Evolutionary conservation across 257 asterid species (phyloP).

Genomic region (Sherardia arvensis): DNA sequence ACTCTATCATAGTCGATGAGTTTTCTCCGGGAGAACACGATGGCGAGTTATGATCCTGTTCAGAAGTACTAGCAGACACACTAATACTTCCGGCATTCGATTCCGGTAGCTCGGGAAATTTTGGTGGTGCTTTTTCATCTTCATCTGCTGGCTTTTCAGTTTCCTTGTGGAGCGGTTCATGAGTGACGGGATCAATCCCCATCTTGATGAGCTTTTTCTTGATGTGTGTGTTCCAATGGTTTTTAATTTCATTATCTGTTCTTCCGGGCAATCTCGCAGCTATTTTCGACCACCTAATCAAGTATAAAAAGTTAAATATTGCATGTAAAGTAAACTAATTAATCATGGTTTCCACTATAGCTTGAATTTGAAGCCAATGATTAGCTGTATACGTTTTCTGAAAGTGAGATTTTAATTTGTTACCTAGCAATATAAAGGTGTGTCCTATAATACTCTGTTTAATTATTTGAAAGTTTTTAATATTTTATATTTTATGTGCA

Average conservation of each 20-base stretch:
- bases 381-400: neutral
- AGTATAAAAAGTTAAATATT: neutral
- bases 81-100: slow-evolving; percentile 4
- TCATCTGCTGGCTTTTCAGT: slow-evolving; percentile 11
- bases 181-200: slow-evolving; percentile 92
- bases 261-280: slow-evolving; percentile 89
- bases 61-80: slow-evolving; percentile 6
- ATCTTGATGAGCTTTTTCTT: slow-evolving; percentile 80
- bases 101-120: slow-evolving; percentile 5
- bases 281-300: slow-evolving; percentile 38
- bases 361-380: slow-evolving; percentile 13
- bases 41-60: slow-evolving; percentile 28
- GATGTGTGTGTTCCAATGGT: slow-evolving; percentile 95
- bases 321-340: neutral
- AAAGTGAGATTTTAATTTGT: slow-evolving; percentile 12
- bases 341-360: slow-evolving; percentile 1
- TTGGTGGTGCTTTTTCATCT: slow-evolving; percentile 11
- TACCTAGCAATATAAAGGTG: slow-evolving; percentile 3
- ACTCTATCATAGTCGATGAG: slow-evolving; percentile 47
- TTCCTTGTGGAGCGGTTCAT: slow-evolving; percentile 44
- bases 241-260: slow-evolving; percentile 88
- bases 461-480: neutral
- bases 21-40: slow-evolving; percentile 35
- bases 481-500: neutral
- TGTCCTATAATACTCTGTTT: slow-evolving; percentile 8